Percentiles rank a stretch among this genome's conserved stretches.
These are phyloP conservation scores for Fonsecaea pugnacius DNA, from an alignment of 2,329 filamentous ascomycete species.

Conservation along the genomic window DNA sequence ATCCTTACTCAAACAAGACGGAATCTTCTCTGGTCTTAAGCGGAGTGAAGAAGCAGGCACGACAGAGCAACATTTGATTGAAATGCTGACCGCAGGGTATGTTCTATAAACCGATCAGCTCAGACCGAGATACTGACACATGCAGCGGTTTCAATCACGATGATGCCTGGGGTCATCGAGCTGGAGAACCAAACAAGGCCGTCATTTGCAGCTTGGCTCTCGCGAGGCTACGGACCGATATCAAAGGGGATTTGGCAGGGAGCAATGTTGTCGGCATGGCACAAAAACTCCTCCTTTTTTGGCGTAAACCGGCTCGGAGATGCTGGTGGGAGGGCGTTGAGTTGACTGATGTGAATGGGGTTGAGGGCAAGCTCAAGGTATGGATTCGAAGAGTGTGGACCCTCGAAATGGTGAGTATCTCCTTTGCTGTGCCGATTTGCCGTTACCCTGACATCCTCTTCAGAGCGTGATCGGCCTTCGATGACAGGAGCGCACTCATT, in stretches of 20 bases:
- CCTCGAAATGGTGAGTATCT: slow-evolving; percentile 77
- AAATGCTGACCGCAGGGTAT: slow-evolving; percentile 98
- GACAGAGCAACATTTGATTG: slow-evolving; percentile 96
- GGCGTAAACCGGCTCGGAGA: slow-evolving; percentile 91
- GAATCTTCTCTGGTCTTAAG: slow-evolving; percentile 93
- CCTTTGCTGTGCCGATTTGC: not conserved
- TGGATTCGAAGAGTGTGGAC: slow-evolving; percentile 99
- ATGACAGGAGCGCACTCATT: slow-evolving; percentile 45
- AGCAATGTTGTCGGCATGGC: slow-evolving; percentile 90
- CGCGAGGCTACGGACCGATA: slow-evolving; percentile 88
- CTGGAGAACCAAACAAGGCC: slow-evolving; percentile 97
- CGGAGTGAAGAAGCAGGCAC: slow-evolving; percentile 95
- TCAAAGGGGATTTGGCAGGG: slow-evolving; percentile 74
- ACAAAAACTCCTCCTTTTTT: slow-evolving; percentile 95
- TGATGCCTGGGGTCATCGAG: slow-evolving; percentile 92
- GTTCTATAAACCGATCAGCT: slow-evolving; percentile 42
- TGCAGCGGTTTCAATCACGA: slow-evolving; percentile 92
- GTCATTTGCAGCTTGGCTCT: slow-evolving; percentile 96
- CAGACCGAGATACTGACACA: slow-evolving; percentile 23
- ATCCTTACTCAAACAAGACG: slow-evolving; percentile 84
- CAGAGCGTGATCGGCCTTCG: slow-evolving; percentile 84
- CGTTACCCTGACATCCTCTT: slow-evolving; percentile 23
- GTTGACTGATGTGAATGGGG: slow-evolving; percentile 83
- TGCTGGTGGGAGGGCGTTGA: slow-evolving; percentile 99
- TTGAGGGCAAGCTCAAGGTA: slow-evolving; percentile 90